These are phyloP conservation scores for Venturia carpophila DNA, from an alignment of 2,329 filamentous ascomycete species.

Conservation along the genomic window DNA sequence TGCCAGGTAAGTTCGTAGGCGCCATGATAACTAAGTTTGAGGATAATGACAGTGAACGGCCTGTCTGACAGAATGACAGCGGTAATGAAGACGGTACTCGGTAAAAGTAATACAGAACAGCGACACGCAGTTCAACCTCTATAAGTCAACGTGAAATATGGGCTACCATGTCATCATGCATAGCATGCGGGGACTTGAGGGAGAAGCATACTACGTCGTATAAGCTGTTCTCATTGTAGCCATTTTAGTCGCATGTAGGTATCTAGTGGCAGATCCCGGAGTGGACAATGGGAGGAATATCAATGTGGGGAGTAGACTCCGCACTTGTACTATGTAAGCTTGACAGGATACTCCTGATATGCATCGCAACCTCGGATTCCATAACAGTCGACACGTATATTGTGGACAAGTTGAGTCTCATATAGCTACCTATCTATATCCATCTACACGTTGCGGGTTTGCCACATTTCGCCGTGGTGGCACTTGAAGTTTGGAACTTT, in stretches of 20 bases:
- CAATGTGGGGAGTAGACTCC: not conserved
- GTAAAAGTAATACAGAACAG: not conserved
- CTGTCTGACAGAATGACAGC: not conserved
- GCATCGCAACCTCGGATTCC: no score
- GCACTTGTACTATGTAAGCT: no score
- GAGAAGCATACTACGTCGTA: not conserved
- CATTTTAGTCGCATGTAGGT: not conserved
- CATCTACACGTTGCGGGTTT: not conserved
- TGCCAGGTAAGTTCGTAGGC: constrained; percentile 31
- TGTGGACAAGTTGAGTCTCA: no score
- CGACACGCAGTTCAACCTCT: not conserved
- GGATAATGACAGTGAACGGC: not conserved
- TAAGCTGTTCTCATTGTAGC: not conserved
- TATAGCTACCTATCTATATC: no score
- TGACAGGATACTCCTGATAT: no score
- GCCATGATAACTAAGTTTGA: constrained; percentile 16
- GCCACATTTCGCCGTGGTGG: not conserved
- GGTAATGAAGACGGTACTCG: not conserved
- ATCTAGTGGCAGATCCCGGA: not conserved
- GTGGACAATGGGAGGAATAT: not conserved
- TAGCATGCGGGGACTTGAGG: not conserved
- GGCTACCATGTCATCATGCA: constrained; percentile 11
- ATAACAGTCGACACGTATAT: no score
- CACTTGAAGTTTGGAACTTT: not conserved
- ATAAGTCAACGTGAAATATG: not conserved